Percentiles rank a stretch among this genome's conserved stretches.
Conservation (phyloP, 2,329 filamentous ascomycete genomes). For the Phialophora verrucosa region DNA sequence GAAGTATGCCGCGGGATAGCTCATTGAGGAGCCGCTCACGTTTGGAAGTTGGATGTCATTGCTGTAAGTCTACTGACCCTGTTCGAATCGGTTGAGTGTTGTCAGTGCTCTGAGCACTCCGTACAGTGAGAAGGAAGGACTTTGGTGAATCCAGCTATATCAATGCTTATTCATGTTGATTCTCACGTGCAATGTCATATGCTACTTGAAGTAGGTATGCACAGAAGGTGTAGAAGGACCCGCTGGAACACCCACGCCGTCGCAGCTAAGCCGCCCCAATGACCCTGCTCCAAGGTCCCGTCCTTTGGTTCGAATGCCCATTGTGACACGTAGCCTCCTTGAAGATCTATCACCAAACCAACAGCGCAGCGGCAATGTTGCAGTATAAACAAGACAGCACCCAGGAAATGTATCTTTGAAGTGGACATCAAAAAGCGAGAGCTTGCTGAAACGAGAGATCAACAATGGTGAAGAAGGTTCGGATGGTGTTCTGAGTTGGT, state of each 20-base stretch:
- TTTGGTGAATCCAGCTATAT: background rate
- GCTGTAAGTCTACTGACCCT: background rate
- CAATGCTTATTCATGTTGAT: background rate
- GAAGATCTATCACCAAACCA: background rate
- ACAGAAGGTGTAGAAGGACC: background rate
- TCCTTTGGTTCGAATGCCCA: background rate
- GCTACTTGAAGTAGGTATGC: background rate
- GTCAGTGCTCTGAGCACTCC: background rate
- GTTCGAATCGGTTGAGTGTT: background rate
- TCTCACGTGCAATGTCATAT: background rate
- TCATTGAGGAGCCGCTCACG: background rate
- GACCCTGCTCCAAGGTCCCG: background rate
- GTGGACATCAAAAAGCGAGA: slow-evolving; percentile 24
- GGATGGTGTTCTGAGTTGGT: slow-evolving; percentile 10
- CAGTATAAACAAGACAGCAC: slow-evolving; percentile 8
- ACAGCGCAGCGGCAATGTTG: background rate
- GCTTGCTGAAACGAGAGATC: slow-evolving; percentile 37
- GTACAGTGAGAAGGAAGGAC: background rate
- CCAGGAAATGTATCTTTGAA: slow-evolving; percentile 12
- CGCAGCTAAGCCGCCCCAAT: background rate
- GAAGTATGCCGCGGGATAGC: background rate
- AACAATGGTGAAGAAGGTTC: slow-evolving; percentile 26
- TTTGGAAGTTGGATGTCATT: background rate
- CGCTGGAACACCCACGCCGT: background rate
- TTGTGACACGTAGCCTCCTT: background rate